Conservation (phyloP, 1,284 basidiomycete species). For the Ceratobasidium sp. region DNA sequence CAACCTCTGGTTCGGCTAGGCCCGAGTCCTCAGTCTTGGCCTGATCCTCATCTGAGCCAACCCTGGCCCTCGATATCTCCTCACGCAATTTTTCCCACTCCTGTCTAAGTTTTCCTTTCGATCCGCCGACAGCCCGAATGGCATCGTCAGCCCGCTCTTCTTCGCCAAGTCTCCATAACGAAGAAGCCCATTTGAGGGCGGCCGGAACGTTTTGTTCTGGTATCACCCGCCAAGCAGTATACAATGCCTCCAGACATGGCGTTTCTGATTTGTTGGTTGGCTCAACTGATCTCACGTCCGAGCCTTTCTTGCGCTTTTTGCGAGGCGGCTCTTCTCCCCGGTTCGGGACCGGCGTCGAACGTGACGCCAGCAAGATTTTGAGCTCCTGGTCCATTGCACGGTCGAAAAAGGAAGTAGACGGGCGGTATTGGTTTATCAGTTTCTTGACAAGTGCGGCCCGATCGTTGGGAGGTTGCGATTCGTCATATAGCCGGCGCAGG, state of each 20-base stretch:
- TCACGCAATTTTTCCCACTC: conserved; percentile 32
- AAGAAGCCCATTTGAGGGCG: conserved; percentile 14
- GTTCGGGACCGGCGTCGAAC: not conserved
- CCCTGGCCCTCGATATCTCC: not conserved
- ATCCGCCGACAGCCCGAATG: conserved; percentile 26
- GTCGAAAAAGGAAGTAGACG: conserved; percentile 22
- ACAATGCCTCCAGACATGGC: conserved; percentile 25
- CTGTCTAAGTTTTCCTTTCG: conserved; percentile 24
- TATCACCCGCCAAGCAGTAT: conserved; percentile 37
- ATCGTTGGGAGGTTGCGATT: not conserved
- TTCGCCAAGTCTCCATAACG: conserved; percentile 16
- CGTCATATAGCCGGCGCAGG: conserved; percentile 23
- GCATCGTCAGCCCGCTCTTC: conserved; percentile 3
- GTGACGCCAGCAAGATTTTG: not conserved
- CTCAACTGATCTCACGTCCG: too few relatives aligned
- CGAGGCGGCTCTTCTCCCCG: not conserved
- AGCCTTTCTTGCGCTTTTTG: not conserved
- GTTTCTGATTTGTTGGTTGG: not conserved
- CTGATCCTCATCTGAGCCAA: not conserved
- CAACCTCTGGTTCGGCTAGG: not conserved
- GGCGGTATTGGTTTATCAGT: conserved; percentile 26
- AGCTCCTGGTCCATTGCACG: conserved; percentile 30
- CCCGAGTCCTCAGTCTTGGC: too few relatives aligned
- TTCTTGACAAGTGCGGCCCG: conserved; percentile 10
- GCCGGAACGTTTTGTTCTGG: conserved; percentile 30